Evolutionary conservation across 2,329 filamentous ascomycete genomes (phyloP).

Genomic region (Blastomyces silverae): DNA sequence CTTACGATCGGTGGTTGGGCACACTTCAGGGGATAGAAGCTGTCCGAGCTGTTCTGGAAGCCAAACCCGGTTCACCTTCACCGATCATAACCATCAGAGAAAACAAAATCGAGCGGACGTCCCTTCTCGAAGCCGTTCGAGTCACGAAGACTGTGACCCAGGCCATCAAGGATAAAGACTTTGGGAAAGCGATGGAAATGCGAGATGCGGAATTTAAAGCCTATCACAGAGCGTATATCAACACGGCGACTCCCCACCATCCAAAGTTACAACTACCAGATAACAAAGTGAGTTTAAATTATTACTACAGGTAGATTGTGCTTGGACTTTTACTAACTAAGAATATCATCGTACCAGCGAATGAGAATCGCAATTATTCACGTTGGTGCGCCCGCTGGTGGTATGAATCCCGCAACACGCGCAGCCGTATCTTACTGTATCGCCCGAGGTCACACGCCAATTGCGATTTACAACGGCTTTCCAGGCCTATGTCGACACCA

Average conservation of each 20-base stretch:
- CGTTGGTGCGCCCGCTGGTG: constrained; percentile 90
- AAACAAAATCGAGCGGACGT: constrained; percentile 92
- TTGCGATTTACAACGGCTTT: constrained; percentile 96
- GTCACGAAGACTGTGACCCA: constrained; percentile 78
- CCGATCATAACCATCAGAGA: constrained; percentile 95
- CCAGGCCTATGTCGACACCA: constrained; percentile 89
- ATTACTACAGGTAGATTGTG: no score
- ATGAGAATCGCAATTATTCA: constrained; percentile 96
- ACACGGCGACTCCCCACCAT: constrained; percentile 77
- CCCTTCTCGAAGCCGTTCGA: constrained; percentile 79
- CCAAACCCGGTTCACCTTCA: constrained; percentile 79
- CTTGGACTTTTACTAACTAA: neutral
- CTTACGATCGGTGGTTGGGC: constrained; percentile 87
- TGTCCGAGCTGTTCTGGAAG: constrained; percentile 83
- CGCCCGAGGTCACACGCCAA: constrained; percentile 80
- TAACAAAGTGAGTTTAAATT: constrained; percentile 54
- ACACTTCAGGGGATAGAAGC: constrained; percentile 93
- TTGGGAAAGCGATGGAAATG: constrained; percentile 76
- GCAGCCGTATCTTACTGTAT: constrained; percentile 90
- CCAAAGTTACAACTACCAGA: constrained; percentile 61
- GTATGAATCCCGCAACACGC: constrained; percentile 95
- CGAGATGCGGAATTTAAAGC: constrained; percentile 91
- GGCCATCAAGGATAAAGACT: constrained; percentile 78
- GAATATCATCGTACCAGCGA: constrained; percentile 45
- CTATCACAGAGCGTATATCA: constrained; percentile 82